Base-by-base conservation (phyloP, 2,329 filamentous ascomycete genomes). In the Phoma sp. region DNA sequence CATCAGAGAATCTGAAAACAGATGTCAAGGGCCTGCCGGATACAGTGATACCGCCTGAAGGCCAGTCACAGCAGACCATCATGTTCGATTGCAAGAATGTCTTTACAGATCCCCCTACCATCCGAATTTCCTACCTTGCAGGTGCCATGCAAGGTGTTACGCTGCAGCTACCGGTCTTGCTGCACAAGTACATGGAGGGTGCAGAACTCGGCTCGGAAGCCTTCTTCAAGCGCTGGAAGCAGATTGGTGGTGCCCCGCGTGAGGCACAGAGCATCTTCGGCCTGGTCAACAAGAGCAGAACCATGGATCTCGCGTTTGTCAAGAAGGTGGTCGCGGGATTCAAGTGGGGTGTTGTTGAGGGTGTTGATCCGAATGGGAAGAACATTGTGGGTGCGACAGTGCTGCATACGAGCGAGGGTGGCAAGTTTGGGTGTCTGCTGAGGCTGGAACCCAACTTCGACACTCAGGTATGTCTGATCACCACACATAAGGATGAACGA, bases 171-270 rank as follows among this genome's bases (percentile, higher is more conserved):
- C 95, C 95, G 0, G 85, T 99, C 4, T 81, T 91, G 0, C 85
- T 94, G 49, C 94, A 98, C 77, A 96, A 97, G 74, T 99, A 96
- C 72, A 97, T 98, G 92, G 93, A 97, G 60, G 86, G 91, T 0
- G 93, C 95, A 0, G 89, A 95, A 52, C 81, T 99, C 35, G 85
- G 85, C 6, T 87, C 89, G 0, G 95, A 99, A 47, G 95, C 99
- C 72, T 99, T 98, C 78, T 99, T 99, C 85, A 97, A 96, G 82
- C 84, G 96, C 46, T 99, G 95, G 95, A 96, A 96, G 82, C 95
- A 99, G 78, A 98, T 99, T 67, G 95, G 95, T 12, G 92, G 90
- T 5, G 86, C 86, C 1, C 88, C 93, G 1, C 85, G 96, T 27
- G 96, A 99, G 76, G 88, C 91, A 0, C 95, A 99, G 74, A 85